A percentile compares a stretch with the other conserved stretches of the same genome.
Evolutionary conservation across 192 early-diverging fungal genomes (phyloP).

Genomic region (Cetraspora pellucida): DNA sequence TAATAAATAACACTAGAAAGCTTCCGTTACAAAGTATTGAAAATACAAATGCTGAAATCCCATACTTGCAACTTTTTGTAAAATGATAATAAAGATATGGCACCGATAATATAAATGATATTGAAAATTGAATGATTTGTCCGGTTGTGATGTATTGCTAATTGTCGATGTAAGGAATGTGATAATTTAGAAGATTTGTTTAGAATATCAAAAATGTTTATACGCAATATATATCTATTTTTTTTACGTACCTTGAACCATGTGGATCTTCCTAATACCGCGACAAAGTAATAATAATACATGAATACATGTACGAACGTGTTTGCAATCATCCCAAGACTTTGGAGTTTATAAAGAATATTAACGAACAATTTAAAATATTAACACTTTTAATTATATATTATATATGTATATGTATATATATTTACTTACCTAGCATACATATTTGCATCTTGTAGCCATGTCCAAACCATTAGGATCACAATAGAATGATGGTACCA

Average conservation of each 20-base stretch:
- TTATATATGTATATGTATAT: too few relatives aligned
- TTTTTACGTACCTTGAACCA: slow-evolving; percentile 63
- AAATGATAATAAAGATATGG: slow-evolving; percentile 52
- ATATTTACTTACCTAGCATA: slow-evolving; percentile 42
- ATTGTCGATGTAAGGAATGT: background rate
- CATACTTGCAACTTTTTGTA: slow-evolving; percentile 38
- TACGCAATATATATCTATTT: background rate
- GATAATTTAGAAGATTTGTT: slow-evolving; percentile 11
- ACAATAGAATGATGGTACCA: slow-evolving; percentile 60
- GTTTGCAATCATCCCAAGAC: slow-evolving; percentile 49
- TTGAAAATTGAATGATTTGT: slow-evolving; percentile 55
- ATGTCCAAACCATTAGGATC: slow-evolving; percentile 56
- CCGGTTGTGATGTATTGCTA: slow-evolving; percentile 50
- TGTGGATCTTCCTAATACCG: slow-evolving; percentile 44
- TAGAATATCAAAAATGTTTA: background rate
- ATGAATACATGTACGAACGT: slow-evolving; percentile 54
- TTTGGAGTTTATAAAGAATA: background rate
- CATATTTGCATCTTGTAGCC: slow-evolving; percentile 47
- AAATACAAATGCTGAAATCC: slow-evolving; percentile 42
- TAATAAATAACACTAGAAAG: slow-evolving; percentile 50
- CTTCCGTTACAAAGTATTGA: slow-evolving; percentile 45
- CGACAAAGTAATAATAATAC: slow-evolving; percentile 56
- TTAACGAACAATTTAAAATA: too few relatives aligned
- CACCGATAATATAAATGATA: slow-evolving; percentile 44
- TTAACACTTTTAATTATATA: too few relatives aligned